Evolutionary conservation across 345 rosid species (phyloP), one percentile per base, ranked within the genome.

Genomic region (Eucalyptus virginea): DNA sequence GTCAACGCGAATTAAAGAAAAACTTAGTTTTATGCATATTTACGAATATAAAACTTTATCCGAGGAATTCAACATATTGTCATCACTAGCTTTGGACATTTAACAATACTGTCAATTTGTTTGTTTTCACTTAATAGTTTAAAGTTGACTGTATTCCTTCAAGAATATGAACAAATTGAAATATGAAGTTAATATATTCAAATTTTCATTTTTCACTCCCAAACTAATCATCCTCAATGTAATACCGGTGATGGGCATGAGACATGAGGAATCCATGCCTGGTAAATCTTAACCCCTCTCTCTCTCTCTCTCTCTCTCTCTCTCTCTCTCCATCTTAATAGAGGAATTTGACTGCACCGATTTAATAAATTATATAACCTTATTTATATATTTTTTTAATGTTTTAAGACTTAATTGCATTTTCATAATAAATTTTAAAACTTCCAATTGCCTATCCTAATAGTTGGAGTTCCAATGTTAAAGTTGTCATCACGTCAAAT

Each of bases 391-490:
- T 24, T 56, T 54, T 52, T 54, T 21, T 3, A 60, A 60, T 60
- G 0, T 26, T 24, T 60, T 60, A 60, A 12, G 17, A 60, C 16
- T 58, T 28, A 1, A 60, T 28, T 60, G 2, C 0, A 60, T 5
- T 60, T 60, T 60, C 0, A 3, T 0, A 9, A 60, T 28, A 26
- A 60, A 5, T 60, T 60, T 60, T 60, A 60, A 28, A 28, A 60
- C 2, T 60, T 60, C 1, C 1, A 1, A 0, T 60, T 0, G 2
- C 7, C n/a, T 5, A 28, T 60, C 30, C 16, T 60, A 26, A 7
- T 60, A 60, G 8, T 13, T 28, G 67, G 67, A 60, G n/a, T 60
- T 60, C n/a, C n/a, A 60, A 28, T 60, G 17, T 26, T 60, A 26
- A 60, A 12, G 17, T 5, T 28, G 4, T 6, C 8, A 1, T 60